Evolutionary conservation across 2,329 filamentous ascomycete species (phyloP), one percentile per base, ranked within the genome.

Genomic region (Aspergillus amoenus): DNA sequence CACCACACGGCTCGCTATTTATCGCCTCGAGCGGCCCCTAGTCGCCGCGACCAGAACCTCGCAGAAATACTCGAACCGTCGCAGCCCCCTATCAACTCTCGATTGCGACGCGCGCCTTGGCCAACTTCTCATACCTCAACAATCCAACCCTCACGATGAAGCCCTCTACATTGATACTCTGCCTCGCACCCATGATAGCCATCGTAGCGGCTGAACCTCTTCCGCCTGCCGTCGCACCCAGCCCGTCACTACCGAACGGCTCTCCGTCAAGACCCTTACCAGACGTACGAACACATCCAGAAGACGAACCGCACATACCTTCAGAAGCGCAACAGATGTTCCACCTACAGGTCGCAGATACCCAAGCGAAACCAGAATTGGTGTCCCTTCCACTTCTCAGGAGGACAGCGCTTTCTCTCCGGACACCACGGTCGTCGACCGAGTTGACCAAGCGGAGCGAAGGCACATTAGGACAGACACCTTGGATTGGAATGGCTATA

Each of bases 401-500:
- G 12, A 61, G 52, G 7, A 70, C 68, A 9, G 57, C 62, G 6
- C 71, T 74, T 44, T 72, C 70, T 7, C 55, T 76, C 18, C 69
- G 73, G 11, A 68, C 67, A 18, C 49, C 61, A 17, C 57, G 51
- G 24, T 41, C 61, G 24, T 52, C 64, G 27, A 40, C 60, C 34
- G 61, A 65, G 44, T 47, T 66, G 52, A 64, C 68, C 17, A 67
- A 70, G 54, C 67, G 73, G 57, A 76, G 72, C 58, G 73, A 75
- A 59, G 73, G 73, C 27, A 69, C 69, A 15, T 64, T 76, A 2
- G 73, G 73, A 22, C 72, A 75, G 56, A 70, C 73, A 1, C 73
- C 73, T 32, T 76, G 73, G 73, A 74, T 75, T 54, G 73, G 73
- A 34, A 75, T 75, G 71, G 73, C 71, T 5, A 73, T 76, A 45